Conservation (phyloP, 257 asterid species). For the Solanum appendiculatum region DNA sequence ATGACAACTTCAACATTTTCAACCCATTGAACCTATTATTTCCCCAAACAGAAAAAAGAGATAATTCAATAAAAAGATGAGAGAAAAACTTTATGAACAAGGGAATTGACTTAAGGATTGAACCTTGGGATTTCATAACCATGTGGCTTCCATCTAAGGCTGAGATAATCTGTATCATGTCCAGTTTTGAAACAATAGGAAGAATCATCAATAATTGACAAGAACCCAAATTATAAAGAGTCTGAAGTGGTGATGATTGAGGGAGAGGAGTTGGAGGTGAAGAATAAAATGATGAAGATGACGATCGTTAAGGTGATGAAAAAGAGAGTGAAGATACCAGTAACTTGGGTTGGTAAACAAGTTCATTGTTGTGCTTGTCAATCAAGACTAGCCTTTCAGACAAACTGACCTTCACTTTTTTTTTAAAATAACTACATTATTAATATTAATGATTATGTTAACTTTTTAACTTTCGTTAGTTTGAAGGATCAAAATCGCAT, state of each 20-base stretch:
- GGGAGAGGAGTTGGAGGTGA: slow-evolving; percentile 2
- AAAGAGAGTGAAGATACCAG: slow-evolving; percentile 13
- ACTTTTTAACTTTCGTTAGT: not conserved
- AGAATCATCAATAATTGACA: slow-evolving; percentile 36
- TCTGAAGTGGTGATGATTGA: not conserved
- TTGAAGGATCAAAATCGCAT: not conserved
- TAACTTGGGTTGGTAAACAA: not conserved
- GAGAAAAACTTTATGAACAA: not conserved
- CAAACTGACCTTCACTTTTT: too few relatives aligned
- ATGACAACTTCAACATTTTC: slow-evolving; percentile 43
- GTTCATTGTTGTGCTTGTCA: too few relatives aligned
- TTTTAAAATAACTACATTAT: too few relatives aligned
- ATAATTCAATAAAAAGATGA: not conserved
- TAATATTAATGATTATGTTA: too few relatives aligned
- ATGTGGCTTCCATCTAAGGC: slow-evolving; percentile 43
- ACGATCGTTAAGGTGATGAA: slow-evolving; percentile 17
- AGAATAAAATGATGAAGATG: slow-evolving; percentile 14
- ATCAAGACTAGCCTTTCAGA: too few relatives aligned
- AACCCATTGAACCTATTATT: slow-evolving; percentile 33
- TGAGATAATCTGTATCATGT: slow-evolving; percentile 33
- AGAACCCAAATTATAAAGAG: slow-evolving; percentile 31
- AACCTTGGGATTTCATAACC: slow-evolving; percentile 55
- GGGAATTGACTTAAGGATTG: not conserved
- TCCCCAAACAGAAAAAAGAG: not conserved
- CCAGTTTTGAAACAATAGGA: slow-evolving; percentile 56